Conservation (phyloP, 169 alveolate species). For the Cryptosporidium xiaoi region DNA sequence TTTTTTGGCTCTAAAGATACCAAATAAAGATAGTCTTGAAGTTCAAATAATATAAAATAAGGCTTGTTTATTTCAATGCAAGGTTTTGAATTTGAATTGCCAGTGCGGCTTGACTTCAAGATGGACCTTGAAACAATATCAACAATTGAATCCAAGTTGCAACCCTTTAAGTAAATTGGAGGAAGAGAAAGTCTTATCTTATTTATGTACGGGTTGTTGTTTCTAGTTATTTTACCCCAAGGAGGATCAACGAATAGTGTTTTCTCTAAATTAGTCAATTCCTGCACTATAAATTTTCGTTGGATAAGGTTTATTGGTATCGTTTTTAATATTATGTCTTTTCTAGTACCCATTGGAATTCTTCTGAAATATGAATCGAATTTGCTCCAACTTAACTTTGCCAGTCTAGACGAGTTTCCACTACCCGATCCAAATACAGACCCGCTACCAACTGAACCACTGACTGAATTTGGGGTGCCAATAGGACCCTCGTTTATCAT, state of each 20-base stretch:
- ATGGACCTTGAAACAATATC: conserved; percentile 49
- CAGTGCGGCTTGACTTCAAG: conserved; percentile 10
- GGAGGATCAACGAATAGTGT: conserved; percentile 36
- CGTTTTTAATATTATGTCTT: conserved; percentile 47
- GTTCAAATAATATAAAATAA: conserved; percentile 26
- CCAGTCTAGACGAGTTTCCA: conserved; percentile 32
- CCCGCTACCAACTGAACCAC: not conserved
- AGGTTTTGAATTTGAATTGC: not conserved
- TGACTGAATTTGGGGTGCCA: conserved; percentile 10
- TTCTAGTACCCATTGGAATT: conserved; percentile 52
- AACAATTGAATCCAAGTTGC: conserved; percentile 54
- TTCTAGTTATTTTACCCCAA: conserved; percentile 41
- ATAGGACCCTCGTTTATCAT: conserved; percentile 32
- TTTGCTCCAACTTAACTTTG: conserved; percentile 64
- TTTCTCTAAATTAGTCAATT: conserved; percentile 23
- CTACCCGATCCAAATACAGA: too few relatives aligned
- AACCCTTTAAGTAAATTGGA: conserved; percentile 27
- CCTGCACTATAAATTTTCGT: conserved; percentile 25
- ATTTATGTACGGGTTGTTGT: conserved; percentile 11
- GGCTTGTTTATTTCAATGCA: conserved; percentile 41
- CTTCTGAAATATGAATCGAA: conserved; percentile 50
- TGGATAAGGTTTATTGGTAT: conserved; percentile 16
- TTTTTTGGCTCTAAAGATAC: conserved; percentile 48
- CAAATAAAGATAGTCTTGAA: conserved; percentile 22
- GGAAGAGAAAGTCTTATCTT: conserved; percentile 39